Evolutionary conservation across 2,329 filamentous ascomycete species (phyloP), one percentile per base, ranked within the genome.

Genomic region (Didymella segeticola): DNA sequence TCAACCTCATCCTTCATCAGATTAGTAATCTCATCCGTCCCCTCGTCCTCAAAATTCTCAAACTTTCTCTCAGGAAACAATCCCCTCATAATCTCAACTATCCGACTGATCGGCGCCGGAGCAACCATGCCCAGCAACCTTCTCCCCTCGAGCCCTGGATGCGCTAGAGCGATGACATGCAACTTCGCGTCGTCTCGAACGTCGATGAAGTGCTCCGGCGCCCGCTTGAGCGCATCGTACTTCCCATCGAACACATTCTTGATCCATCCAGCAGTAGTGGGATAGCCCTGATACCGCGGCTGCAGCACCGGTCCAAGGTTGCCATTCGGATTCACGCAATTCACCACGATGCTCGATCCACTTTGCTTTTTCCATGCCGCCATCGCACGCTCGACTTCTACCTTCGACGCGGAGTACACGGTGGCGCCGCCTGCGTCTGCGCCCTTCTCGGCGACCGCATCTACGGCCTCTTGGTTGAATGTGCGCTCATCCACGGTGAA

Each of bases 81-180:
- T 36, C 74, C 71, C 23, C 73, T 65, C 33, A 79, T 63, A 9
- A 76, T 66, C 0, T 52, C 60, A 9, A 82, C 57, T 14, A 83
- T 59, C 2, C 76, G 62, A 17, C 82, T 80, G 68, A 77, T 82
- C 38, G 73, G 82, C 50, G 75, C 80, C 0, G 75, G 76, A 1
- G 75, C 70, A 0, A 79, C 82, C 46, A 81, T 83, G 1, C 73
- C 84, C 61, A 86, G 84, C 8, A 87, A 65, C 1, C 85, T 78
- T 61, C 86, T 78, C 0, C 75, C 75, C 2, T 69, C 55, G 0
- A 85, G 75, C 0, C 75, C 71, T 0, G 75, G 71, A 19, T 82
- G 71, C 0, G 84, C 71, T 7, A 82, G 69, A 0, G 79, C 83
- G 2, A 80, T 79, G 2, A 86, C 73, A 33, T 86, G 83, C 0